Evolutionary conservation across 805 yeast species (phyloP).

Genomic region (Metschnikowia anglica): DNA sequence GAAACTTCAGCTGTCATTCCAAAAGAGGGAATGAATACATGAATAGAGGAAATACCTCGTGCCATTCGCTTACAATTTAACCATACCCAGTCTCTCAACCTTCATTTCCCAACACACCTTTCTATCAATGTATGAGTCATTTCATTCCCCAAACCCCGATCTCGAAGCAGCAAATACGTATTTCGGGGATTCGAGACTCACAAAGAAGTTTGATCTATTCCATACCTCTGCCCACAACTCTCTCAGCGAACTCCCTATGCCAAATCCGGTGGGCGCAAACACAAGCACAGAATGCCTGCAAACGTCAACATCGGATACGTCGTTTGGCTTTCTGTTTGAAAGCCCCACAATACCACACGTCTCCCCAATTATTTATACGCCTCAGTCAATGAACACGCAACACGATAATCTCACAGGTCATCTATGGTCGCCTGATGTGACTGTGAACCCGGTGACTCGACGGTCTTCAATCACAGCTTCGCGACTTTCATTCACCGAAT

Average conservation of each 20-base stretch:
- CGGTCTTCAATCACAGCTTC: constrained; percentile 4
- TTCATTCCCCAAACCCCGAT: constrained; percentile 5
- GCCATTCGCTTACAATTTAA: constrained; percentile 6
- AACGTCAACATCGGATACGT: neutral
- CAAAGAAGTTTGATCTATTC: neutral
- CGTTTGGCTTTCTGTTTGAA: constrained; percentile 2
- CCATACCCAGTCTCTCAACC: neutral
- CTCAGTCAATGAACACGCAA: neutral
- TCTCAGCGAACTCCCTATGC: neutral
- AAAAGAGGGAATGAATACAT: neutral
- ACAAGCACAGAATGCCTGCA: neutral
- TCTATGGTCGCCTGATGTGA: constrained; percentile 3
- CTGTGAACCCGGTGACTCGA: neutral
- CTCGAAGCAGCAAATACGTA: neutral
- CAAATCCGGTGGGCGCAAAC: constrained; percentile 8
- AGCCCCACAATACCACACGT: constrained; percentile 2
- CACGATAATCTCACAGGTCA: neutral
- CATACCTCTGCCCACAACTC: neutral
- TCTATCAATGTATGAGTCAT: constrained; percentile 3
- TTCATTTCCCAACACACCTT: constrained; percentile 4
- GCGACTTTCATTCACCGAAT: constrained; percentile 5
- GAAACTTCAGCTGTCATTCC: neutral
- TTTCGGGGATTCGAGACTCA: neutral
- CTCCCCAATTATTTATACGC: constrained; percentile 1
- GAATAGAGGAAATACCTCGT: constrained; percentile 8